A percentile compares a stretch with the other conserved stretches of the same genome.
Conservation (phyloP, 495 filamentous ascomycete species). For the Tuber microsphaerosporum region DNA sequence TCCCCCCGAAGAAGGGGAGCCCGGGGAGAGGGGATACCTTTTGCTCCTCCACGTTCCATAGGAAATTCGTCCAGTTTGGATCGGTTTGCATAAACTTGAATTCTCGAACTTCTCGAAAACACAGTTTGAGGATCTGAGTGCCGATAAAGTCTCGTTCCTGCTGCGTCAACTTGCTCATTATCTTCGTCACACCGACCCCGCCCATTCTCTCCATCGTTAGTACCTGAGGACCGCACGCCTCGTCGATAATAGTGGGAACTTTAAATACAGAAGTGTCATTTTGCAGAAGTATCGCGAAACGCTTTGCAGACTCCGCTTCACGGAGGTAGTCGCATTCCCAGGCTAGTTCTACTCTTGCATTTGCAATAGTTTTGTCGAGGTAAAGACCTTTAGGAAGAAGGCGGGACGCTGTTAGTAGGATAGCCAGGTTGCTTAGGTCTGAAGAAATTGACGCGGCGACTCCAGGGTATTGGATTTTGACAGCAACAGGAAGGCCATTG, state of each 20-base stretch:
- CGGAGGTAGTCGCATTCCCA: conserved; percentile 97
- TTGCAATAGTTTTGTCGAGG: conserved; percentile 94
- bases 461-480: conserved; percentile 97
- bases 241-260: conserved; percentile 67
- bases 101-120: conserved; percentile 83
- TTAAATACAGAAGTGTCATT: conserved; percentile 65
- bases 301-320: conserved; percentile 69
- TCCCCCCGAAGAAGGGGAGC: not conserved
- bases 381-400: conserved; percentile 87
- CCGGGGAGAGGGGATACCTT: conserved; percentile 41
- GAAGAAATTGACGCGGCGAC: conserved; percentile 92
- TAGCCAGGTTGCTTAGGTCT: conserved; percentile 82
- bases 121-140: conserved; percentile 84
- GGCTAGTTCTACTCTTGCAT: conserved; percentile 81
- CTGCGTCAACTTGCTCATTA: conserved; percentile 61
- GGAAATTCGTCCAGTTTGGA: conserved; percentile 99
- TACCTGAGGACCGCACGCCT: conserved; percentile 79
- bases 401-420: conserved; percentile 81
- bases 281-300: conserved; percentile 64
- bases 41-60: conserved; percentile 67
- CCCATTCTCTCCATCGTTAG: conserved; percentile 88
- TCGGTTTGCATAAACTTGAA: conserved; percentile 99
- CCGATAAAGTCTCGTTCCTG: conserved; percentile 85
- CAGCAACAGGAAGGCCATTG: conserved; percentile 68
- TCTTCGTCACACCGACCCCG: conserved; percentile 80